phyloP scores from a whole-genome alignment of 139 green algal genomes.

The Coelastrella sp. region DNA sequence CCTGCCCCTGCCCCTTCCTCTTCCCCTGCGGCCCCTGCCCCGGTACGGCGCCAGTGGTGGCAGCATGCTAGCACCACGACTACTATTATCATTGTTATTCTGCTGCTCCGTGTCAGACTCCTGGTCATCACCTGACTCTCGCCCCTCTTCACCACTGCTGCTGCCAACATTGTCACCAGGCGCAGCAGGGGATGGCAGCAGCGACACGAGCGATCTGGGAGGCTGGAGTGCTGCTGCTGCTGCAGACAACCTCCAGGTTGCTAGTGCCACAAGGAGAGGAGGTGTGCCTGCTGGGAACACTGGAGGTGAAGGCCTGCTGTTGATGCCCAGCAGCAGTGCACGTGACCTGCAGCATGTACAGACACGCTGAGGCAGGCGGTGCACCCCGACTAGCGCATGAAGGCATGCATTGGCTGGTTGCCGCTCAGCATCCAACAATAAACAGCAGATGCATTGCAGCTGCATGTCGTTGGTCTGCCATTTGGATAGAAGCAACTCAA shows the following conservation, averaged over 20 bases:
- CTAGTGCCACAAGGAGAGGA: background rate
- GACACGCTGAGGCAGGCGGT: too few relatives aligned
- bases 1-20: background rate
- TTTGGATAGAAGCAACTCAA: too few relatives aligned
- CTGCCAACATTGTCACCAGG: background rate
- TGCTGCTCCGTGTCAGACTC: background rate
- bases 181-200: background rate
- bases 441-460: too few relatives aligned
- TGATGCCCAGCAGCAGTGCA: constrained; percentile 39
- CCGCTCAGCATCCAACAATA: too few relatives aligned
- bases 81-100: background rate
- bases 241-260: constrained; percentile 8
- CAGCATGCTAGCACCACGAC: background rate
- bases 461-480: too few relatives aligned
- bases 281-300: constrained; percentile 34
- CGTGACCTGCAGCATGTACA: constrained; percentile 12
- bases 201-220: background rate
- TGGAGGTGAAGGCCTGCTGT: background rate
- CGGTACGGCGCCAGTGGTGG: background rate
- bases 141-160: background rate
- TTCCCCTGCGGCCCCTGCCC: constrained; percentile 10
- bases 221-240: constrained; percentile 24
- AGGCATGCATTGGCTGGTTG: too few relatives aligned
- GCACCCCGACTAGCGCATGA: too few relatives aligned
- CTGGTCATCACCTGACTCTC: background rate